These are phyloP conservation scores for Lagenidium sp. DNA, from an alignment of 352 stramenopile species.

Conservation along the genomic window DNA sequence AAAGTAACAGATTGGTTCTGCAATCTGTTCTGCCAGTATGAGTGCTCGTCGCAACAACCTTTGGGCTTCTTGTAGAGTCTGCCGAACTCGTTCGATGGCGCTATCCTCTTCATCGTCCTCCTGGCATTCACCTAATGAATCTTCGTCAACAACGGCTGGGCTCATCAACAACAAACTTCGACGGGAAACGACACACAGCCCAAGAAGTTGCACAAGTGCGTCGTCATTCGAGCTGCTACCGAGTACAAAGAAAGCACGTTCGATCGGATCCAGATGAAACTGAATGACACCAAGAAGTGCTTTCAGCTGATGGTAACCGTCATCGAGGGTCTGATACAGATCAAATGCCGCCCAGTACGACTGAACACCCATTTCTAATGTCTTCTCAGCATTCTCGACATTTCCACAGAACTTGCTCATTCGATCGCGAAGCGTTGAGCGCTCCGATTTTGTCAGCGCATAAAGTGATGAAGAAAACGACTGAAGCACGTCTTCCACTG, in stretches of 20 bases:
- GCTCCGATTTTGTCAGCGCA: slow-evolving; percentile 49
- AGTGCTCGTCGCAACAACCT: slow-evolving; percentile 58
- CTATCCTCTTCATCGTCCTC: slow-evolving; percentile 20
- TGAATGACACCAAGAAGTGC: slow-evolving; percentile 57
- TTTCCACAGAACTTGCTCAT: slow-evolving; percentile 45
- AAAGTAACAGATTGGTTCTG: slow-evolving; percentile 44
- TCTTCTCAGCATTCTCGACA: slow-evolving; percentile 28
- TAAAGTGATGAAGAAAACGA: slow-evolving; percentile 57
- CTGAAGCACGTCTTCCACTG: slow-evolving; percentile 45
- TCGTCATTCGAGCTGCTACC: slow-evolving; percentile 65
- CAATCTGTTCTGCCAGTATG: slow-evolving; percentile 55
- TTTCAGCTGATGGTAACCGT: slow-evolving; percentile 69
- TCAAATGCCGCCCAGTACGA: slow-evolving; percentile 63
- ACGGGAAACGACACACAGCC: no score
- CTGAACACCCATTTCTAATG: slow-evolving; percentile 39
- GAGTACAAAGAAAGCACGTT: slow-evolving; percentile 58
- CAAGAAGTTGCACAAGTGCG: slow-evolving; percentile 24
- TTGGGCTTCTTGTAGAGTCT: slow-evolving; percentile 49
- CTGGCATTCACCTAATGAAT: background rate
- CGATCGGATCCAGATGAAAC: slow-evolving; percentile 54
- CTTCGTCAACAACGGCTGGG: slow-evolving; percentile 3
- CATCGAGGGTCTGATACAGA: slow-evolving; percentile 57
- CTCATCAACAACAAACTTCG: no score
- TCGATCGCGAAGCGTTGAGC: slow-evolving; percentile 33
- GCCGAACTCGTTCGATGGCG: slow-evolving; percentile 50